Base-by-base conservation (phyloP, 805 yeast genomes). In the Pichia cabralensis region DNA sequence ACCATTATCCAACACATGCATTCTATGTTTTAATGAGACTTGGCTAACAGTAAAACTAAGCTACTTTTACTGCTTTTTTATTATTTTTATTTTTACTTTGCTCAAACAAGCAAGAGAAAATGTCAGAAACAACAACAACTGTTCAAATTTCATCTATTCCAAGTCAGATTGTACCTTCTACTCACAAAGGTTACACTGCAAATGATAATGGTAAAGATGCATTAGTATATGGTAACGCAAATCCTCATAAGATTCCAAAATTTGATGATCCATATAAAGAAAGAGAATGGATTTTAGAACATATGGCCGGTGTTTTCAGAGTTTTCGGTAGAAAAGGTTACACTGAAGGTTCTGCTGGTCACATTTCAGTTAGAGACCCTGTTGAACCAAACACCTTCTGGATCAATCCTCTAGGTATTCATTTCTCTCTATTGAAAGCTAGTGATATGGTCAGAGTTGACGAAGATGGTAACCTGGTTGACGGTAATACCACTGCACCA, bases 371-470 rank as follows among this genome's bases (percentile, higher is more conserved):
- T 10, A 68, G 92, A 45, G 95, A 83, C 50, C 94, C 95, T 3
- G 74, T 80, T 28, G 74, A 76, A 44, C 78, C 79, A n/a, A 54
- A 65, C 30, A 80, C 89, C 5, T 84, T 84, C 55, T 83, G 94
- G 94, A 81, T 83, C 53, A 83, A 84, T 58, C 94, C 95, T 5
- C 62, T 83, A 43, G 88, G 80, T n/a, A 68, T 65, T 44, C 94
- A 84, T 55, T 83, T 80, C 54, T 65, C 70, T 19, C 49, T 69
- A 30, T 58, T 76, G 50, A 69, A 62, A 45, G 80, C 74, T 22
- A 60, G 70, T 17, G 82, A 76, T 45, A 63, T 76, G 67, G 79
- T 76, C 7, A 74, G 70, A 12, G 70, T 69, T 21, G 80, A 76
- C 49, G 74, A 69, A 47, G 61, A 71, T 29, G 83, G 82, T 21